Percentiles rank a stretch among this genome's conserved stretches.
phyloP scores from a whole-genome alignment of 495 filamentous ascomycete genomes.

The Astrothelium macrocarpum region DNA sequence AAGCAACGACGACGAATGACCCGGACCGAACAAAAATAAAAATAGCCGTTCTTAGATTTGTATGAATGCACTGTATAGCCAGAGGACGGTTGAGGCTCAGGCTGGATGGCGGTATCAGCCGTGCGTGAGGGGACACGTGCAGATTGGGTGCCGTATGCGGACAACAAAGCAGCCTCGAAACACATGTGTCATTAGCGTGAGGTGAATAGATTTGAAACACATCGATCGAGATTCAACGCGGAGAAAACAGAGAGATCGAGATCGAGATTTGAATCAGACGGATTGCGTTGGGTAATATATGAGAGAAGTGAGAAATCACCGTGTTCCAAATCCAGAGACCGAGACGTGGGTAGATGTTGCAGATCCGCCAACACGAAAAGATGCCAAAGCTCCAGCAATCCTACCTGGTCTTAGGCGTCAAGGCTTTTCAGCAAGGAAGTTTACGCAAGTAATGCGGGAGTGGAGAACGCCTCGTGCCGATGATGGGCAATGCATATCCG shows the following conservation, averaged over 20 bases:
- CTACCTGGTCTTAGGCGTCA: neutral
- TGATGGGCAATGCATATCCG: neutral
- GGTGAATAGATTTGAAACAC: neutral
- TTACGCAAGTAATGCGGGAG: slow-evolving; percentile 5
- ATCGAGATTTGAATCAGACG: neutral
- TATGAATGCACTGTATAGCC: neutral
- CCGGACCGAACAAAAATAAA: neutral
- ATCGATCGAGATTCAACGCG: neutral
- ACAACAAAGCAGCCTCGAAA: neutral
- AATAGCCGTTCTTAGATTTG: neutral
- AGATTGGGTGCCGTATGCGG: neutral
- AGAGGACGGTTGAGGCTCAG: neutral
- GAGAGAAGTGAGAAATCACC: neutral
- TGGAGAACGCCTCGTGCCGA: slow-evolving; percentile 5
- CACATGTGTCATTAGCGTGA: neutral
- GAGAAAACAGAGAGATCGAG: neutral
- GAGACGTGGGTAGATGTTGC: neutral
- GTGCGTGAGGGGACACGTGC: neutral
- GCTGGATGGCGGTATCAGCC: neutral
- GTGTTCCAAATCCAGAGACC: slow-evolving; percentile 1
- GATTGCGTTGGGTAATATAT: slow-evolving; percentile 4
- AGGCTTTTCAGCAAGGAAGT: neutral
- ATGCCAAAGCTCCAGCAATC: slow-evolving; percentile 1
- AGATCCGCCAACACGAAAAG: neutral
- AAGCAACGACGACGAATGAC: neutral